These are phyloP conservation scores for Udeniomyces megalosporus DNA, from an alignment of 768 basidiomycete genomes.

Conservation along the genomic window DNA sequence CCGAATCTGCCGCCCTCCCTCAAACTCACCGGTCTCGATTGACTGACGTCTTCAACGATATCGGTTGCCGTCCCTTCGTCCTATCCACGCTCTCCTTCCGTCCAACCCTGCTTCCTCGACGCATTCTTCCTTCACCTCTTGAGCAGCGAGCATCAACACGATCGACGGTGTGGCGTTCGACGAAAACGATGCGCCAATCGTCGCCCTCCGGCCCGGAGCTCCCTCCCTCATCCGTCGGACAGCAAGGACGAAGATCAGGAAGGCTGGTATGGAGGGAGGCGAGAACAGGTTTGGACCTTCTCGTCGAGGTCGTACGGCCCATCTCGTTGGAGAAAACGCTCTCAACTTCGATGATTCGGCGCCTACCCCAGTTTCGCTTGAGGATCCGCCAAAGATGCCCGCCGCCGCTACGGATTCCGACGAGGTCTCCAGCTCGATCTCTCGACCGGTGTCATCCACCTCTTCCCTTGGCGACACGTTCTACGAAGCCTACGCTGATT, in stretches of 20 bases:
- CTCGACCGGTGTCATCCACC: conserved; percentile 37
- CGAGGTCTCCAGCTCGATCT: background rate
- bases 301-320: conserved; percentile 33
- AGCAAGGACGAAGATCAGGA: conserved; percentile 89
- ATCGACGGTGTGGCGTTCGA: conserved; percentile 52
- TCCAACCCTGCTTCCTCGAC: background rate
- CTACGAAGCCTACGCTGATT: conserved; percentile 52
- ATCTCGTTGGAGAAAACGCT: conserved; percentile 8
- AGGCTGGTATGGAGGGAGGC: conserved; percentile 56
- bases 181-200: conserved; percentile 78
- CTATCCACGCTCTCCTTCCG: background rate
- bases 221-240: conserved; percentile 60
- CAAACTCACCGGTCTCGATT: no score
- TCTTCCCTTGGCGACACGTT: conserved; percentile 71
- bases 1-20: no score
- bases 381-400: background rate
- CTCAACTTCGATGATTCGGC: background rate
- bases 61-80: background rate
- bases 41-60: no score
- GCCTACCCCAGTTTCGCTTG: background rate
- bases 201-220: conserved; percentile 65
- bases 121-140: background rate
- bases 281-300: conserved; percentile 59
- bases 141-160: conserved; percentile 42
- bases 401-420: background rate